Evolutionary conservation across 179 eudicot genomes (phyloP), one percentile per base, ranked within the genome.

Genomic region (Gypsophila paniculata): DNA sequence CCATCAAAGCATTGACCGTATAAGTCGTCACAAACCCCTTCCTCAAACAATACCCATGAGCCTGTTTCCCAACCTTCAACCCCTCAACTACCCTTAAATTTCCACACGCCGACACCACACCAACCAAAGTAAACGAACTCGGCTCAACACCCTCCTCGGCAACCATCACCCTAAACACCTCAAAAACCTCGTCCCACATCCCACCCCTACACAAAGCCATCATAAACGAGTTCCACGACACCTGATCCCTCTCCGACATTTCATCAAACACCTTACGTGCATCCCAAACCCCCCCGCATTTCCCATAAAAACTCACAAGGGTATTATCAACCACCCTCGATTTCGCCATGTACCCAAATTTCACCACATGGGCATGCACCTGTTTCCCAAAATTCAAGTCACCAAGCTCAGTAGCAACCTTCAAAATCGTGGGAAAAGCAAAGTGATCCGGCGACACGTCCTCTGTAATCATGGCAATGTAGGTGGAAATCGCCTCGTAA

Each of bases 361-460:
- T 91, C 12, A 82, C 22, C 32, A 81, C 85, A 5, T 85, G 83
- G 67, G 78, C 85, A 76, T 91, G 97, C 64, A 89, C 38, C 87
- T 89, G 93, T 54, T 73, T 78, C 57, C 98, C 96, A 19, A 80
- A 77, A 73, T 70, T 60, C 68, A 89, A 68, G 68, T 85, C 89
- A 3, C 74, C 76, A 54, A 86, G 79, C 66, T 73, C 87, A 2
- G 91, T 83, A 23, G 74, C 87, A 3, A 84, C 96, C 77, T 94
- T 94, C 13, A 94, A 49, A 53, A 83, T 82, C 0, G 99, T 86
- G 0, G 99, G 97, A 59, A 91, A 82, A 1, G 85, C 83, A 32
- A 88, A 89, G 61, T 87, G 86, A 77, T 89, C 83, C 34, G 98
- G 96, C 15, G 42, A 9, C 44, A 81, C 19, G 18, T 80, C 87